phyloP scores from a whole-genome alignment of 1,284 basidiomycete genomes.

The Pascua guehoae region DNA sequence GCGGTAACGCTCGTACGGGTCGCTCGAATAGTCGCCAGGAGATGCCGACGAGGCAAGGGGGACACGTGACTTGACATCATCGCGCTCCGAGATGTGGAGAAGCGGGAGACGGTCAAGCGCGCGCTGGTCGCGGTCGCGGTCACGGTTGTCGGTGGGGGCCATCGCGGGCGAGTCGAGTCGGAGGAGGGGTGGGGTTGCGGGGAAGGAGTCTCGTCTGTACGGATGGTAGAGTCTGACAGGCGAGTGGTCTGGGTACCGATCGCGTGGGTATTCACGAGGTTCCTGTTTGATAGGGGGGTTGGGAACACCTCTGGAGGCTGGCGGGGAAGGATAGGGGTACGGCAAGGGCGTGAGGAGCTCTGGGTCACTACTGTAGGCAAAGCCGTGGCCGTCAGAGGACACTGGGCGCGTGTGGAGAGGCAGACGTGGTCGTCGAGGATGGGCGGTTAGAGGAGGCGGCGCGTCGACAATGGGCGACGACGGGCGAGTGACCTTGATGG shows the following conservation, averaged over 20 bases:
- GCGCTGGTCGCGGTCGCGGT: neutral
- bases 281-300: slow-evolving; percentile 3
- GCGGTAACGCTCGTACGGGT: neutral
- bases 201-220: slow-evolving; percentile 7
- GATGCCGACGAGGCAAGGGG: too few species aligned
- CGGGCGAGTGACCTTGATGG: neutral
- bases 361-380: too few species aligned
- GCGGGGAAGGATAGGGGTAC: neutral
- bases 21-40: neutral
- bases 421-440: neutral
- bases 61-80: slow-evolving; percentile 4
- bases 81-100: slow-evolving; percentile 12
- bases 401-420: too few species aligned
- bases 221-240: neutral
- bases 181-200: slow-evolving; percentile 10
- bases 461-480: slow-evolving; percentile 1
- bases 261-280: slow-evolving; percentile 7
- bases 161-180: slow-evolving; percentile 12
- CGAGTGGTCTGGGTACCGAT: neutral
- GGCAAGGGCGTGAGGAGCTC: too few species aligned
- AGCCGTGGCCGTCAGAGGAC: too few species aligned
- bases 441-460: slow-evolving; percentile 1
- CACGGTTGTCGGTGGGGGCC: slow-evolving; percentile 8
- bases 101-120: slow-evolving; percentile 12
- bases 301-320: neutral